A percentile compares a stretch with the other conserved stretches of the same genome.
Evolutionary conservation across 306 rosid genomes (phyloP).

Genomic region (Vachellia pachyceras): DNA sequence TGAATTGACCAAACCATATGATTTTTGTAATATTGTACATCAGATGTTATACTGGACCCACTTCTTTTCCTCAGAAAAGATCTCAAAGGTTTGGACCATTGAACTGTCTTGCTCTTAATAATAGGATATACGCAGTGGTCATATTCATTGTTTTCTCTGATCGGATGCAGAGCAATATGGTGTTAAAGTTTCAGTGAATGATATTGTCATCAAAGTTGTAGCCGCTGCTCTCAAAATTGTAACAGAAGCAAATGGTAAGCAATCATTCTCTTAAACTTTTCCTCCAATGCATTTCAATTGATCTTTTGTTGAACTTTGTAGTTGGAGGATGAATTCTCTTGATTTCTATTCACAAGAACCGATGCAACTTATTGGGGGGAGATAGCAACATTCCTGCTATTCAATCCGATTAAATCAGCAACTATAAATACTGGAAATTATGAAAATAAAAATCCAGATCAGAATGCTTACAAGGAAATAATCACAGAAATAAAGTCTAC

Average conservation of each 20-base stretch:
- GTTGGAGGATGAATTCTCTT: neutral
- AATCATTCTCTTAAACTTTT: neutral
- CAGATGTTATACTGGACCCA: constrained; percentile 88
- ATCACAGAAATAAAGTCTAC: neutral
- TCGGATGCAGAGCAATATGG: constrained; percentile 77
- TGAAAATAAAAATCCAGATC: no score
- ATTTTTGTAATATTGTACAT: constrained; percentile 36
- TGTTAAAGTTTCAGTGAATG: constrained; percentile 97
- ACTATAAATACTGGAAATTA: no score
- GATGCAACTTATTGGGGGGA: neutral
- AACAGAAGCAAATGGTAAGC: constrained; percentile 91
- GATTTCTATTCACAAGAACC: neutral
- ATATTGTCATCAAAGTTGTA: constrained; percentile 92
- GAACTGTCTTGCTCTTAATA: constrained; percentile 28
- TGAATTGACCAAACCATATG: constrained; percentile 28
- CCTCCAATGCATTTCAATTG: neutral
- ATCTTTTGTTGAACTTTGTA: neutral
- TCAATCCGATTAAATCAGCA: neutral
- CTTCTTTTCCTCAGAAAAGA: constrained; percentile 91
- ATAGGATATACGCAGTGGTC: constrained; percentile 22
- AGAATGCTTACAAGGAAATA: neutral
- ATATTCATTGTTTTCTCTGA: constrained; percentile 38
- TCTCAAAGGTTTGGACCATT: constrained; percentile 73
- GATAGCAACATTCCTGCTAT: neutral
- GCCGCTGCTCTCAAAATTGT: constrained; percentile 90